phyloP scores from a whole-genome alignment of 768 basidiomycete species.

The Xerocomellus amylosporus region DNA sequence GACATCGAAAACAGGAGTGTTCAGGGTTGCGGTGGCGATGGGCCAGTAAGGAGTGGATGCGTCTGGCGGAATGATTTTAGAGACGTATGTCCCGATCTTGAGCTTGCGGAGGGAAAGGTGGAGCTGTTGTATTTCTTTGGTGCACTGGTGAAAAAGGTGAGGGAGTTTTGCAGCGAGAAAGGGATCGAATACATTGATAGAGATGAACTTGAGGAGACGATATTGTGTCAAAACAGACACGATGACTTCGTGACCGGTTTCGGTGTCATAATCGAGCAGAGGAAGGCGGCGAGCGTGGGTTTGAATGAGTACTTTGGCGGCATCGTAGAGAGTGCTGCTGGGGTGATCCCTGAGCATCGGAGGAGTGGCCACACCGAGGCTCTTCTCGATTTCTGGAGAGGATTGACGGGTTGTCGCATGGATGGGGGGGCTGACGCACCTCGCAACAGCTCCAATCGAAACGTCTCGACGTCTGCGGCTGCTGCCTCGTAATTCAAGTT shows the following conservation, averaged over 20 bases:
- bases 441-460: slow-evolving; percentile 84
- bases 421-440: slow-evolving; percentile 48
- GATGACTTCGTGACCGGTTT: slow-evolving; percentile 94
- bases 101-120: slow-evolving; percentile 79
- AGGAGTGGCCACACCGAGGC: slow-evolving; percentile 87
- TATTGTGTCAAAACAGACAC: slow-evolving; percentile 97
- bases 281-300: slow-evolving; percentile 95
- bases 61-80: slow-evolving; percentile 45
- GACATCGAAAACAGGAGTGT: slow-evolving; percentile 94
- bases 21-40: slow-evolving; percentile 85
- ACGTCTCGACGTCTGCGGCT: slow-evolving; percentile 86
- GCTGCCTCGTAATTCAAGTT: slow-evolving; percentile 80
- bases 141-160: slow-evolving; percentile 54
- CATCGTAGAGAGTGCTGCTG: slow-evolving; percentile 82
- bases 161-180: slow-evolving; percentile 2
- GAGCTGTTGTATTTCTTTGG: slow-evolving; percentile 77
- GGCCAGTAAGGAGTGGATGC: slow-evolving; percentile 79
- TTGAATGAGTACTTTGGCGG: slow-evolving; percentile 84
- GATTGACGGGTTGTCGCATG: slow-evolving; percentile 3
- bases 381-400: slow-evolving; percentile 83
- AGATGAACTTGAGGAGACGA: slow-evolving; percentile 95
- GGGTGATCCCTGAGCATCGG: slow-evolving; percentile 90
- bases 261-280: slow-evolving; percentile 87
- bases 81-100: slow-evolving; percentile 91
- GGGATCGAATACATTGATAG: slow-evolving; percentile 75